Percentiles rank a stretch among this genome's conserved stretches.
These are phyloP conservation scores for Ceratobasidium sp. DNA, from an alignment of 1,284 basidiomycete species.

Conservation along the genomic window DNA sequence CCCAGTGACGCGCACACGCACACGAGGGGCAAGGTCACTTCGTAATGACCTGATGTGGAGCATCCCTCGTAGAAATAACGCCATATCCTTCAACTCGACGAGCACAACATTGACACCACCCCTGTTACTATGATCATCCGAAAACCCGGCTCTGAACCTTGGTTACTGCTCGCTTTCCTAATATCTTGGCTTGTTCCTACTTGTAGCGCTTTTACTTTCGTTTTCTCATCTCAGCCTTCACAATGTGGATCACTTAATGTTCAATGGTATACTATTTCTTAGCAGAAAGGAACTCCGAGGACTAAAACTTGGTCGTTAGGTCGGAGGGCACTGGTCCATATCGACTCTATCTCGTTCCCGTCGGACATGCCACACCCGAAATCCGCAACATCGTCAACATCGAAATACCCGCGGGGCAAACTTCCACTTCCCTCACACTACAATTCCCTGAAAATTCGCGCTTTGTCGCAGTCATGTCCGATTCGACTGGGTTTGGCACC, in stretches of 20 bases:
- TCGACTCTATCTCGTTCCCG: conserved; percentile 19
- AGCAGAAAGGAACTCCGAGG: neutral
- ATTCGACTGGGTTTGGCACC: conserved; percentile 68
- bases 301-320: neutral
- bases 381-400: conserved; percentile 65
- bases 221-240: conserved; percentile 21
- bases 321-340: conserved; percentile 23
- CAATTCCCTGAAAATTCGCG: conserved; percentile 70
- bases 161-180: neutral
- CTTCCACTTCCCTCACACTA: conserved; percentile 61
- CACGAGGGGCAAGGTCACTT: neutral
- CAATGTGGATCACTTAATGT: conserved; percentile 24
- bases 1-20: neutral
- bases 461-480: conserved; percentile 72
- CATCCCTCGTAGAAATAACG: neutral
- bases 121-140: conserved; percentile 23
- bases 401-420: conserved; percentile 56
- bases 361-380: conserved; percentile 55
- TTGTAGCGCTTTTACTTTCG: conserved; percentile 20
- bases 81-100: neutral
- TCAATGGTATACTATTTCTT: conserved; percentile 17
- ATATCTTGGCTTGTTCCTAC: conserved; percentile 5
- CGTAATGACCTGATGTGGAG: neutral
- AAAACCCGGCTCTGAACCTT: neutral
- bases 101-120: neutral